Conservation (phyloP, 805 yeast species). For the Ogataea methanolica region DNA sequence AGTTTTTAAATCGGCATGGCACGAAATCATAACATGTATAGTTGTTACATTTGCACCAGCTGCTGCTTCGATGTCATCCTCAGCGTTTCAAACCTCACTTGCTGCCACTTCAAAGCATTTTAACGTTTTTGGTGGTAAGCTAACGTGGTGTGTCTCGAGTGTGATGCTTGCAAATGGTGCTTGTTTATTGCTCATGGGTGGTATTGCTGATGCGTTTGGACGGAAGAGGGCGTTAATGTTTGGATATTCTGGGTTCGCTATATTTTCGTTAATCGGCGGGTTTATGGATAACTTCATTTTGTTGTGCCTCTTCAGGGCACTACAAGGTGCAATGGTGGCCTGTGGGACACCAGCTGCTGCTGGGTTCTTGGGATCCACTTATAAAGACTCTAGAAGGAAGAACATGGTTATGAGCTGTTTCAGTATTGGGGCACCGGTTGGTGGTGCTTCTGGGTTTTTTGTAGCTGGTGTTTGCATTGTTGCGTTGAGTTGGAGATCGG, state of each 20-base stretch:
- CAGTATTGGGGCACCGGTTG: constrained; percentile 45
- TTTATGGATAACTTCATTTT: constrained; percentile 34
- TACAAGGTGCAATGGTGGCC: constrained; percentile 40
- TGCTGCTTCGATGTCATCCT: constrained; percentile 34
- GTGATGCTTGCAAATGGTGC: constrained; percentile 40
- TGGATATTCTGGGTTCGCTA: constrained; percentile 30
- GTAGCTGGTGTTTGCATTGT: constrained; percentile 41
- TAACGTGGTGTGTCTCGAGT: constrained; percentile 41
- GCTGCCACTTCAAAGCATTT: constrained; percentile 33
- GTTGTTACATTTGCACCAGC: constrained; percentile 37
- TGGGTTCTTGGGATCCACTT: constrained; percentile 40
- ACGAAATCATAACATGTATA: constrained; percentile 32
- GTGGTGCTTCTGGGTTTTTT: constrained; percentile 39
- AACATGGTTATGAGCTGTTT: constrained; percentile 40
- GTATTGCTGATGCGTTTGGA: constrained; percentile 45
- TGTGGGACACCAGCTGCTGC: constrained; percentile 45
- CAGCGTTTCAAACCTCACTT: constrained; percentile 34
- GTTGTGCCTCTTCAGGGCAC: constrained; percentile 38
- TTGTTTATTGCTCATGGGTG: constrained; percentile 39
- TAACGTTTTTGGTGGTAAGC: constrained; percentile 33
- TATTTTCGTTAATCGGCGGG: constrained; percentile 32
- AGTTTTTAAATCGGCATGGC: constrained; percentile 27
- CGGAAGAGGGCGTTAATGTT: constrained; percentile 34
- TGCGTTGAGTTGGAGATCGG: constrained; percentile 37
- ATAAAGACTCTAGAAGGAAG: constrained; percentile 35